Evolutionary conservation across 2,329 filamentous ascomycete genomes (phyloP).

Genomic region (Colletotrichum musicola): DNA sequence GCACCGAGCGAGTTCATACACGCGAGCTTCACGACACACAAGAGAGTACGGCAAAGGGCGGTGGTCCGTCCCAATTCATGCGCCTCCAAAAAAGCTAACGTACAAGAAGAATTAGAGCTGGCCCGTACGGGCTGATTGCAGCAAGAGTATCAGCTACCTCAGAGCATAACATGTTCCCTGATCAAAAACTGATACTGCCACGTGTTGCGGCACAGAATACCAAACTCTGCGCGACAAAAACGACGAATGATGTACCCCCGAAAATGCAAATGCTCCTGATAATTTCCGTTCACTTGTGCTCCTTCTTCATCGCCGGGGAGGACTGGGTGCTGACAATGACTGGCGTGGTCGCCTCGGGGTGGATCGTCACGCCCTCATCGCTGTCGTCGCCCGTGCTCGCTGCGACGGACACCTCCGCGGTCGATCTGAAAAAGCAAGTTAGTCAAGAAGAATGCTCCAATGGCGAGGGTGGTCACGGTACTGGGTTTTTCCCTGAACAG

Average conservation of each 20-base stretch:
- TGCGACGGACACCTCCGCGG: slow-evolving; percentile 24
- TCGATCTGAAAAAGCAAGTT: slow-evolving; percentile 44
- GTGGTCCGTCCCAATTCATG: slow-evolving; percentile 21
- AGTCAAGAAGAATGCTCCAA: slow-evolving; percentile 45
- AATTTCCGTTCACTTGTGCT: slow-evolving; percentile 42
- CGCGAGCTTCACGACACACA: not conserved
- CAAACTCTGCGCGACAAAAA: slow-evolving; percentile 25
- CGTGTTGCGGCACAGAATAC: slow-evolving; percentile 35
- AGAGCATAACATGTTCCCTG: slow-evolving; percentile 53
- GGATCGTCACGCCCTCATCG: slow-evolving; percentile 68
- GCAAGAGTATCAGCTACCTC: slow-evolving; percentile 51
- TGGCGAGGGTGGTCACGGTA: slow-evolving; percentile 36
- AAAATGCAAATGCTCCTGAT: slow-evolving; percentile 37
- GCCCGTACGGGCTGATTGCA: slow-evolving; percentile 46
- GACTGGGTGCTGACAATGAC: slow-evolving; percentile 60
- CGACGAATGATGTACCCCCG: slow-evolving; percentile 36
- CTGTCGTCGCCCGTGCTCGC: slow-evolving; percentile 59
- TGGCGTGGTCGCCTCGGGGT: slow-evolving; percentile 59
- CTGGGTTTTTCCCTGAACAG: slow-evolving; percentile 39
- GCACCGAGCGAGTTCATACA: too few relatives aligned
- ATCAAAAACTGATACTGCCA: slow-evolving; percentile 43
- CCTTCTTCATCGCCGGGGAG: slow-evolving; percentile 61
- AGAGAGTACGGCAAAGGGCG: slow-evolving; percentile 29
- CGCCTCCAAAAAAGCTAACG: slow-evolving; percentile 51
- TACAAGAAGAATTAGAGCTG: slow-evolving; percentile 54